Evolutionary conservation across 2,329 filamentous ascomycete species (phyloP), one percentile per base, ranked within the genome.

Genomic region (Magnaporthiopsis incrustans): DNA sequence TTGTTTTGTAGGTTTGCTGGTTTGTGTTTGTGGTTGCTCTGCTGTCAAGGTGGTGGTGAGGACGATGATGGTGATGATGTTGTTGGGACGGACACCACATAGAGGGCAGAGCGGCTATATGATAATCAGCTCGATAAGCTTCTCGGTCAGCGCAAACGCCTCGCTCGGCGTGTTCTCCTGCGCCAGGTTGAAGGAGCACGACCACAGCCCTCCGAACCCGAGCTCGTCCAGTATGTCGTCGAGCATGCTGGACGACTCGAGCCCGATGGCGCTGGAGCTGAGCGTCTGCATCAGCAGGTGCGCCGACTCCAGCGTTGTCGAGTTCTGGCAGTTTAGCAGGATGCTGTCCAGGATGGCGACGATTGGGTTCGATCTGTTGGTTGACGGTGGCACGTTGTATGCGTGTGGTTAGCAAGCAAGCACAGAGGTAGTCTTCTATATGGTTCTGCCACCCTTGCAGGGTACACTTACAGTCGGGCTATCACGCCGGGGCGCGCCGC

Each of bases 191-290:
- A 83, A 80, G 1, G 81, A 82, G 65, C 82, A 83, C 6, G 80
- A 79, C 85, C 85, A 89, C 2, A 90, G 75, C 0, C 87, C 87
- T 11, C 81, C 79, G 66, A 89, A 89, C 1, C 87, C 87, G 72
- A 85, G 81, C 3, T 83, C 81, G 53, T 85, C 81, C 11, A 89
- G 76, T 2, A 81, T 78, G 59, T 83, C 79, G 60, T 79, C 79
- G 14, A 89, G 73, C 33, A 77, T 73, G 56, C 79, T 77, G 35
- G 77, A 77, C 6, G 81, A 80, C 60, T 81, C 78, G 25, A 81
- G 73, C 22, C 79, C 78, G 11, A 79, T 79, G 3, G 77, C 74
- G 63, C 83, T 82, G 2, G 81, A 81, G 27, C 84, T 84, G 14
- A 89, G 73, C 7, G 82, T 85, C 63, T 83, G 80, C 58, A 89